A percentile compares a stretch with the other conserved stretches of the same genome.
These are phyloP conservation scores for Pseudophaeomoniella oleicola DNA, from an alignment of 2,329 filamentous ascomycete species.

Conservation along the genomic window DNA sequence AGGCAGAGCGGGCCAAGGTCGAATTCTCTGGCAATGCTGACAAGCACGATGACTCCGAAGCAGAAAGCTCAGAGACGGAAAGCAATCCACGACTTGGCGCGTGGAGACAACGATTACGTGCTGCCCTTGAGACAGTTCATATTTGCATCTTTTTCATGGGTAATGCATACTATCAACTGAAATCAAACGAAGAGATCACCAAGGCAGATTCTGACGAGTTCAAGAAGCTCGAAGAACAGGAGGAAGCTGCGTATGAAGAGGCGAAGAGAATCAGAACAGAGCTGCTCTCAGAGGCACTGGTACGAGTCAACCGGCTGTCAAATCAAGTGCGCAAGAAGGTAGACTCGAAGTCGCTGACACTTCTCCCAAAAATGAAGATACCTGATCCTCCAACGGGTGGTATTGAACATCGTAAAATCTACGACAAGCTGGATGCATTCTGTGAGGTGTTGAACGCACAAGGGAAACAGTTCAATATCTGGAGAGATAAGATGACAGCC, in stretches of 20 bases:
- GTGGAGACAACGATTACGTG: conserved; percentile 52
- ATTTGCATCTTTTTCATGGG: conserved; percentile 72
- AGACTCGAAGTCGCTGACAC: conserved; percentile 39
- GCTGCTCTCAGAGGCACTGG: conserved; percentile 47
- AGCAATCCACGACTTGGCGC: conserved; percentile 37
- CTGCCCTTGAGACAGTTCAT: conserved; percentile 66
- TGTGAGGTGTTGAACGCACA: conserved; percentile 56
- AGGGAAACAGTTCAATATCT: conserved; percentile 54
- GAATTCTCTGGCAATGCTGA: conserved; percentile 11
- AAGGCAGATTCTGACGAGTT: conserved; percentile 34
- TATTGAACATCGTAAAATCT: conserved; percentile 54
- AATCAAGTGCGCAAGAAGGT: conserved; percentile 40
- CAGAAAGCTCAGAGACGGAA: conserved; percentile 17
- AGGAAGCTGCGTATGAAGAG: conserved; percentile 58
- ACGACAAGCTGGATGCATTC: conserved; percentile 53
- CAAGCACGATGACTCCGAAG: conserved; percentile 22
- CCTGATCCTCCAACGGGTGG: conserved; percentile 43
- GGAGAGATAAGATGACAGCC: conserved; percentile 58
- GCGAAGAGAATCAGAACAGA: conserved; percentile 69
- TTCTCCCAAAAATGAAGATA: conserved; percentile 46
- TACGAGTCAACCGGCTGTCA: conserved; percentile 52
- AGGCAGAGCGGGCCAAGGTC: conserved; percentile 39
- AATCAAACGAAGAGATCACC: conserved; percentile 51
- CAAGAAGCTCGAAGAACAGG: conserved; percentile 50
- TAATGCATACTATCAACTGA: conserved; percentile 73